Conservation (phyloP, 164 flowering plant species). For the Euptelea pleiosperma region DNA sequence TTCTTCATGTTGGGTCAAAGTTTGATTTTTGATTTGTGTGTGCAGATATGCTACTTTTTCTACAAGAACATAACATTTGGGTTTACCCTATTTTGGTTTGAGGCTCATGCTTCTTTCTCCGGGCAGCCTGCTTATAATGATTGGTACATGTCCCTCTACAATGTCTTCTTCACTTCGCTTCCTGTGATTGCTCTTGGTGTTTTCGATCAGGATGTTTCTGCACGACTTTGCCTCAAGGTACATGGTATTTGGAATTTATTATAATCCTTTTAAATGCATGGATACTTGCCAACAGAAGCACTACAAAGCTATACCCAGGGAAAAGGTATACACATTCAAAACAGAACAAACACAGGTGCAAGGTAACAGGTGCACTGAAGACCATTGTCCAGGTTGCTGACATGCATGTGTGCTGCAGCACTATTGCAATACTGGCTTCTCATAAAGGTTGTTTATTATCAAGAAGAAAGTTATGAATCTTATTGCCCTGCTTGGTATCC, state of each 20-base stretch:
- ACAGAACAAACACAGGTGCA: too few relatives aligned
- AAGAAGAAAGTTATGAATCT: too few relatives aligned
- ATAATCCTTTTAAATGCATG: background rate
- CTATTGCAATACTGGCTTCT: too few relatives aligned
- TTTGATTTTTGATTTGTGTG: slow-evolving; percentile 5
- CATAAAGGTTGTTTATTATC: too few relatives aligned
- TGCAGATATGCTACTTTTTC: slow-evolving; percentile 92
- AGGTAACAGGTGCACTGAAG: too few relatives aligned
- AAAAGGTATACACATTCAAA: too few relatives aligned
- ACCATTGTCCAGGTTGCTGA: too few relatives aligned
- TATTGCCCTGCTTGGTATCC: too few relatives aligned
- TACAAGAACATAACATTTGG: slow-evolving; percentile 85
- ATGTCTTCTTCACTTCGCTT: slow-evolving; percentile 87
- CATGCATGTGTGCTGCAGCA: too few relatives aligned
- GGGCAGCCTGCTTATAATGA: slow-evolving; percentile 83
- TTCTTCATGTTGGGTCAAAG: background rate
- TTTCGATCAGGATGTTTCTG: slow-evolving; percentile 88
- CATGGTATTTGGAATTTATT: background rate
- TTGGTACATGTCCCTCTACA: slow-evolving; percentile 81
- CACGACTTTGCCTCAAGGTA: slow-evolving; percentile 78
- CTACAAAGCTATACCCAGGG: too few relatives aligned
- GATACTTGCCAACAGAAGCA: too few relatives aligned
- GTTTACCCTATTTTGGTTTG: slow-evolving; percentile 75
- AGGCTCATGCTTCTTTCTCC: slow-evolving; percentile 81
- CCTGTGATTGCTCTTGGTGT: slow-evolving; percentile 89